Evolutionary conservation across 768 basidiomycete genomes (phyloP), one percentile per base, ranked within the genome.

Genomic region (Dentipellis sp.): DNA sequence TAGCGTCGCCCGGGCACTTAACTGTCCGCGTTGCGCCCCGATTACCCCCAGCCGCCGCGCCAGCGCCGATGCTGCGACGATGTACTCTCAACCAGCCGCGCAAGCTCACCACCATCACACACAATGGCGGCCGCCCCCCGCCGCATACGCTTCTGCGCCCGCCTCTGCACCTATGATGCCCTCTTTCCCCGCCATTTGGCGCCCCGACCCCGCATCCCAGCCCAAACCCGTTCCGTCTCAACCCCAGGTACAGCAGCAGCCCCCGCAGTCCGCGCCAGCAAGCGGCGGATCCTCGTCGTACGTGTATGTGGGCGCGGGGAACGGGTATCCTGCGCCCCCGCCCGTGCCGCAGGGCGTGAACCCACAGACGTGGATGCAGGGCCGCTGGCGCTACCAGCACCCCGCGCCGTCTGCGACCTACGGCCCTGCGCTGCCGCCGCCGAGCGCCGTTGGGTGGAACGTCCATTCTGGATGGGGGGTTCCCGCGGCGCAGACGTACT

Each of bases 401-500:
- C 42, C 40, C 51, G 22, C 9, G 49, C 52, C 22, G 17, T 19
- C 11, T 50, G 34, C 16, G 16, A 53, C 59, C 36, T 50, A 50
- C 10, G 55, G 48, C 7, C 52, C 37, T 8, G 56, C 55, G 17
- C 56, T 52, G n/a, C 56, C 39, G 16, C 59, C 53, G 49, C 61
- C 61, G 23, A 55, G 7, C 29, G 10, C 23, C 5, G 54, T 57
- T 1, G 61, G 61, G 34, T 62, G 61, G 61, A 58, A 53, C 19
- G n/a, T 60, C 22, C 61, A 55, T 14, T 29, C 56, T 35, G 54
- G 38, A 46, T 62, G 61, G 61, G 61, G 61, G 10, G 49, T 62
- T 54, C 37, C 56, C 6, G 45, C 42, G 8, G 22, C 59, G 4
- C 59, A 60, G 51, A 55, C 67, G 42, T 74, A 68, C 59, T 83